Base-by-base conservation (phyloP, 495 filamentous ascomycete genomes). In the Hyphodiscus hymeniophilus region DNA sequence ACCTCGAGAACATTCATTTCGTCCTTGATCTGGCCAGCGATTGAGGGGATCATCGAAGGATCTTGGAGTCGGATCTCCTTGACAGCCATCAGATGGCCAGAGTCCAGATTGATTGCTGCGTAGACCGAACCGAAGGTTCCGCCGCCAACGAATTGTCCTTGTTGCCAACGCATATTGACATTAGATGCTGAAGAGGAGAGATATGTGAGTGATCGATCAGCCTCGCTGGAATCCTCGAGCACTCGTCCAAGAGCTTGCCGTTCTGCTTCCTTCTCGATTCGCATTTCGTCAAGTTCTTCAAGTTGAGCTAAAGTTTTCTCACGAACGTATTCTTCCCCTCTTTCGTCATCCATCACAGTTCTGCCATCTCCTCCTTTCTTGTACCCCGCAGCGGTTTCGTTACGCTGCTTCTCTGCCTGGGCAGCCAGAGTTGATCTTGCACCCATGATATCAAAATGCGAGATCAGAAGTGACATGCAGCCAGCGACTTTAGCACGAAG, bases 401-500 rank as follows among this genome's bases (percentile, higher is more conserved):
- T 74, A 36, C 87, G 77, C 54, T 85, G 81, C 60, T 85, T 87
- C 67, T 97, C 92, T 8, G 87, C 82, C 62, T 95, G 88, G 13
- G 92, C 92, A 1, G 92, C 92, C 41, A 95, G 74, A 11, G 81
- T 95, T 18, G 88, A 94, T 56, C 90, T 76, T 40, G 92, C 92
- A 38, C 94, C 92, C 85, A 98, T 94, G 61, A 98, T 96, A 68
- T 98, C 92, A 56, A 98, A 97, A 61, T 98, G 92, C 6, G 89
- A 95, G 51, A 98, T 96, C 21, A 98, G 76, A 24, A 98, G 76
- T 11, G 89, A 89, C 94, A 98, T 98, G 60, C 92, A 98, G 2
- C 91, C 92, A 30, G 89, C 87, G 15, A 97, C 92, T 64, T 96
- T 97, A 16, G 79, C 73, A 36, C 90, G 76, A 47, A 98, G 63